phyloP scores from a whole-genome alignment of 306 rosid species.

The Vicia villosa region DNA sequence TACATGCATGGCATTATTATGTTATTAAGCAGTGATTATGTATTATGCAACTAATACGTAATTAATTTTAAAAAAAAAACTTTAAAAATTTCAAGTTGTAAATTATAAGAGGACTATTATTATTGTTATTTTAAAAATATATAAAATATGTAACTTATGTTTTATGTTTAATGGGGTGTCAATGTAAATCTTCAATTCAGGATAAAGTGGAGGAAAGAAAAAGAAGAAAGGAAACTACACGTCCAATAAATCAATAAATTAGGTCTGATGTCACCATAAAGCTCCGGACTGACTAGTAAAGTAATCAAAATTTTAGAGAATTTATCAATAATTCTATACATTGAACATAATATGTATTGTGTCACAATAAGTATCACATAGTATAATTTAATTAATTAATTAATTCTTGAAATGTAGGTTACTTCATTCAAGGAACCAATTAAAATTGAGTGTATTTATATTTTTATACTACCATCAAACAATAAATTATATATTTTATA shows the following conservation, averaged over 20 bases:
- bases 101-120: no score
- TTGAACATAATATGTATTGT: not conserved
- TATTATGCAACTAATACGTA: no score
- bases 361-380: not conserved
- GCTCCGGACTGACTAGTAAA: conserved; percentile 99
- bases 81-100: no score
- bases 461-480: not conserved
- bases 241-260: conserved; percentile 97
- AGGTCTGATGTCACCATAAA: conserved; percentile 93
- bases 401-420: conserved; percentile 8
- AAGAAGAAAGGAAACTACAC: no score
- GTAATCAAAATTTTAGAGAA: conserved; percentile 65
- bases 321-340: not conserved
- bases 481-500: no score
- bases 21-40: no score
- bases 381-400: conserved; percentile 12
- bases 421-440: conserved; percentile 18
- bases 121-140: no score
- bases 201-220: not conserved
- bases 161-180: no score
- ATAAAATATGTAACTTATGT: no score
- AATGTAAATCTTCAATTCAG: no score
- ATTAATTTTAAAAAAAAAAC: no score
- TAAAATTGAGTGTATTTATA: conserved; percentile 1
- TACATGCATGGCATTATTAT: no score